phyloP scores from a whole-genome alignment of 177 flowering plant genomes.

The Vitis hybrid region DNA sequence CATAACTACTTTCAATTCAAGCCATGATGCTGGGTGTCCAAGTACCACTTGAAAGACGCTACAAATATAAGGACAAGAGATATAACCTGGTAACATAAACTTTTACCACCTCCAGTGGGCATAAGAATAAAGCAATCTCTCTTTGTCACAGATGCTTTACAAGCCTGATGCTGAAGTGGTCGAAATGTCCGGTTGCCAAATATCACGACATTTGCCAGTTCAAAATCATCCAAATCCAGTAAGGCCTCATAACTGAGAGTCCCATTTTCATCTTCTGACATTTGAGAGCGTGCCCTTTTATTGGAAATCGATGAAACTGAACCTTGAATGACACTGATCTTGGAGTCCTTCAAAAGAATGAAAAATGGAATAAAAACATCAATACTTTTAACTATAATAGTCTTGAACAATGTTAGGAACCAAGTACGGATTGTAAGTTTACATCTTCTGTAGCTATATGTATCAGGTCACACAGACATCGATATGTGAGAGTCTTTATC shows the following conservation, averaged over 20 bases:
- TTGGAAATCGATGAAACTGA: constrained; percentile 37
- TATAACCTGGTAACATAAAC: constrained; percentile 92
- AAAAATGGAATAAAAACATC: too few relatives aligned
- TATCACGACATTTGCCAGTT: constrained; percentile 93
- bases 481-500: too few relatives aligned
- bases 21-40: neutral
- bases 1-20: neutral
- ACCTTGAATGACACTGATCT: constrained; percentile 36
- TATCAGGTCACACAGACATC: too few relatives aligned
- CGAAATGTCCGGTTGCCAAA: constrained; percentile 79
- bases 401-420: too few relatives aligned
- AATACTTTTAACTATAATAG: too few relatives aligned
- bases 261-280: constrained; percentile 19
- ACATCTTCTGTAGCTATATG: too few relatives aligned
- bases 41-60: neutral
- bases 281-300: constrained; percentile 17
- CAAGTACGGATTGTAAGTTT: too few relatives aligned
- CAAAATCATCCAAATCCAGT: constrained; percentile 74
- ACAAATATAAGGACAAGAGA: neutral
- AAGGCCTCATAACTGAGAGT: constrained; percentile 68
- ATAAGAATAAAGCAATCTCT: constrained; percentile 87
- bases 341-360: constrained; percentile 36
- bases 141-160: constrained; percentile 64
- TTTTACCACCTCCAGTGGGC: constrained; percentile 99
- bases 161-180: constrained; percentile 87